Evolutionary conservation across 164 flowering plant genomes (phyloP).

Genomic region (Umbilicus rupestris): DNA sequence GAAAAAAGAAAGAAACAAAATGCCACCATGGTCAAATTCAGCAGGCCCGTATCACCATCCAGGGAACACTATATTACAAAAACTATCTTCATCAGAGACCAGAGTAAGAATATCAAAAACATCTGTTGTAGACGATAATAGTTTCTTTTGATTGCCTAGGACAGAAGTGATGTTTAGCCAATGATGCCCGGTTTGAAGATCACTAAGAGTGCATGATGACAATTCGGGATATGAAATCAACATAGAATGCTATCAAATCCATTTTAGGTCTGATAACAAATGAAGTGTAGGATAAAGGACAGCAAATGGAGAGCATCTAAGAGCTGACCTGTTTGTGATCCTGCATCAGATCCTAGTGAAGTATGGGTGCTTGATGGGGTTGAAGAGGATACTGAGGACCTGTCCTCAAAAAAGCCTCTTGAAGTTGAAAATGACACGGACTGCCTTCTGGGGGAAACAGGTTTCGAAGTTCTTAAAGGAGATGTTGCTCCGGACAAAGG

Average conservation of each 20-base stretch:
- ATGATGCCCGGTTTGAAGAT: background rate
- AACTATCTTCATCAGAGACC: background rate
- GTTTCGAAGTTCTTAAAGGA: conserved; percentile 64
- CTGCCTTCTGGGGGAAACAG: conserved; percentile 63
- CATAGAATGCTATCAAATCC: background rate
- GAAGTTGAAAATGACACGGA: conserved; percentile 67
- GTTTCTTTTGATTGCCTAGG: background rate
- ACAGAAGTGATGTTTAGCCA: background rate
- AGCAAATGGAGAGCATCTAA: background rate
- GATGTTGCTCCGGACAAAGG: conserved; percentile 51
- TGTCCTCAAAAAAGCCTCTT: conserved; percentile 58
- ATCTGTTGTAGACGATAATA: background rate
- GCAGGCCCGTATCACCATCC: background rate
- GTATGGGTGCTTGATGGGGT: conserved; percentile 35
- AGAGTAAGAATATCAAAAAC: background rate
- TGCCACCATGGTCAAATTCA: background rate
- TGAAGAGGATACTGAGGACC: conserved; percentile 50
- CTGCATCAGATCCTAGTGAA: conserved; percentile 23
- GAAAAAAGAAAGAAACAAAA: conserved; percentile 14
- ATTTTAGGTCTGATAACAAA: background rate
- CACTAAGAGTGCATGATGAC: background rate
- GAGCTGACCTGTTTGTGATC: conserved; percentile 52
- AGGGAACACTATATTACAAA: background rate
- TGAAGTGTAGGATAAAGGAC: too few species aligned
- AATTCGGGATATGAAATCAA: background rate